Percentiles rank a stretch among this genome's conserved stretches.
Conservation (phyloP, 1,139 yeast species). For the Kodamaea fungicola region DNA sequence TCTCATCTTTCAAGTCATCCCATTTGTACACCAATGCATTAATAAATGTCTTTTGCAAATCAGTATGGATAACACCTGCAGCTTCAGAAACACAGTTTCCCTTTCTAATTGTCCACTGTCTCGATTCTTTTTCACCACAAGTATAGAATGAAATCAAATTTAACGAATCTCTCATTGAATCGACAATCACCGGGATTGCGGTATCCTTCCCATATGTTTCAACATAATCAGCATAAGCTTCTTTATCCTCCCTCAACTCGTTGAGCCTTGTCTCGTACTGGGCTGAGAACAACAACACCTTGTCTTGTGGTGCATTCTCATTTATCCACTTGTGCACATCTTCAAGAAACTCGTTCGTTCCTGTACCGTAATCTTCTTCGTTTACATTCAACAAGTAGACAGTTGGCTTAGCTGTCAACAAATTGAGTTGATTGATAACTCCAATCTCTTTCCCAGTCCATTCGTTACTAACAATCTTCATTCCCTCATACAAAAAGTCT, state of each 20-base stretch:
- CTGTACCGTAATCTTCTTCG: conserved; percentile 47
- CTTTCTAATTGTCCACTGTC: conserved; percentile 86
- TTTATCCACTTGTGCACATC: conserved; percentile 51
- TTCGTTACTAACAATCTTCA: conserved; percentile 40
- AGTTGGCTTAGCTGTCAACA: conserved; percentile 70
- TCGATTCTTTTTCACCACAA: conserved; percentile 83
- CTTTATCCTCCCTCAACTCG: conserved; percentile 13
- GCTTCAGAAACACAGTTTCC: conserved; percentile 87
- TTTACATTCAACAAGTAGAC: conserved; percentile 59
- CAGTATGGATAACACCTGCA: conserved; percentile 92
- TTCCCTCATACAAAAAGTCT: conserved; percentile 57
- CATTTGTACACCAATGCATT: conserved; percentile 86
- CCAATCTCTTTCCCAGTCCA: conserved; percentile 59
- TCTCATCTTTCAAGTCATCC: conserved; percentile 49
- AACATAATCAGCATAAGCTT: conserved; percentile 17
- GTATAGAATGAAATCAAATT: conserved; percentile 84
- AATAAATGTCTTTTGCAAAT: conserved; percentile 78
- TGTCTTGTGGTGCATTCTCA: conserved; percentile 53
- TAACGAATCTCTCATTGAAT: conserved; percentile 64
- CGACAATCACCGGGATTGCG: conserved; percentile 46
- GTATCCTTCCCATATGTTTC: conserved; percentile 18
- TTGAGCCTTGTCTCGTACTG: conserved; percentile 44
- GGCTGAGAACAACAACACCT: conserved; percentile 58
- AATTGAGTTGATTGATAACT: conserved; percentile 54
- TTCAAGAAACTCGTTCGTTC: conserved; percentile 42